Base-by-base conservation (phyloP, 768 basidiomycete species). In the Termitomyces sp. region DNA sequence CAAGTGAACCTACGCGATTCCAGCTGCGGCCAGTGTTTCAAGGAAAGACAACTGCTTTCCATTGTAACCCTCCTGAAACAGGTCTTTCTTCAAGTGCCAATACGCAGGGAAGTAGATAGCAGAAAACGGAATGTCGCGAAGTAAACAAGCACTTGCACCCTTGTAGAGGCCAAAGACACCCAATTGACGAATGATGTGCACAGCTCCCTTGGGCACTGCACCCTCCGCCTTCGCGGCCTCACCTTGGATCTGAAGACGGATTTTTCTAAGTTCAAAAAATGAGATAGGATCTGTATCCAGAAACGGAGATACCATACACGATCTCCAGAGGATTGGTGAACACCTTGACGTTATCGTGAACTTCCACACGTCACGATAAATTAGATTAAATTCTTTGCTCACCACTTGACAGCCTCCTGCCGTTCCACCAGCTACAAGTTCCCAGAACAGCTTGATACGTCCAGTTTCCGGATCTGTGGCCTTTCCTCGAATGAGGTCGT, bases 381-480 rank as follows among this genome's bases (percentile, higher is more conserved):
- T 38, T 17, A 40, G 1, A 31, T 60, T 28, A 53, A 38, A 21
- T 38, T 47, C 3, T 30, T 49, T 41, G 85, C 91, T 60, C 70
- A 97, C 95, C 67, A 99, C 97, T 87, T 99, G 97, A 68, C 92
- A 95, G 66, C 88, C 97, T 68, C 97, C 97, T 40, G 97, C 97
- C 38, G 81, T 76, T 64, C 89, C 97, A 74, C 97, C 97, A 35
- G 96, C 96, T 5, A 91, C 57, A 17, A 98, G 63, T 72, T 99
- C 97, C 91, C 92, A 94, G n/a, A 65, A 64, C n/a, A 97, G 67
- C 56, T 86, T 83, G 70, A 99, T 99, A 54, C 93, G 82, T 12
- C 97, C 97, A 10, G 97, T 99, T 70, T 96, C 94, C 23, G 94
- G 92, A 71, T 99, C 94, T 73, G 85, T 96, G 10, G 87, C 85